Conservation (phyloP, 768 basidiomycete species). For the Holtermanniella nyarrowii region DNA sequence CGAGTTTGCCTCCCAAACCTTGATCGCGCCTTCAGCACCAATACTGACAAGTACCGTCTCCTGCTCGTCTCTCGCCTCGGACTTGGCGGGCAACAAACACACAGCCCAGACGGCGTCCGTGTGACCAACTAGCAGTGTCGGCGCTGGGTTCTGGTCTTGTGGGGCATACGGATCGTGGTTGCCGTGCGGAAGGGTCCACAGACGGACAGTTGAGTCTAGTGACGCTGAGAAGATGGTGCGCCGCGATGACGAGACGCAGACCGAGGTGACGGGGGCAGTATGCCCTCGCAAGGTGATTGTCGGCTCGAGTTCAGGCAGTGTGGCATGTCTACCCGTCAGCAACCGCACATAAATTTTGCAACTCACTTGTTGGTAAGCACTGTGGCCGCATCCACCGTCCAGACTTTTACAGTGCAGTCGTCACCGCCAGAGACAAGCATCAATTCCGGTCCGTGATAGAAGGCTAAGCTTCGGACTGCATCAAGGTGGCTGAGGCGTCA, state of each 20-base stretch:
- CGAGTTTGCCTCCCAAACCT: constrained; percentile 92
- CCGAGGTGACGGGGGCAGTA: constrained; percentile 75
- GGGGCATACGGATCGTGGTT: constrained; percentile 83
- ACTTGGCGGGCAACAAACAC: constrained; percentile 53
- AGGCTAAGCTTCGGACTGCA: constrained; percentile 77
- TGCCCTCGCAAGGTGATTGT: constrained; percentile 89
- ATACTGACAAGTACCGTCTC: constrained; percentile 70
- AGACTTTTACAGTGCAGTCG: constrained; percentile 90
- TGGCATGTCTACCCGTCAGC: not conserved
- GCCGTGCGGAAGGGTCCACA: constrained; percentile 71
- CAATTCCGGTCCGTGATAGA: constrained; percentile 63
- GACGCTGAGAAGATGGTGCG: constrained; percentile 81
- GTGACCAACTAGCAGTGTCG: constrained; percentile 77
- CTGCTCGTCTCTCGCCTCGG: constrained; percentile 45
- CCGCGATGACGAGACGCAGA: constrained; percentile 52
- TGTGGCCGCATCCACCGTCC: constrained; percentile 72
- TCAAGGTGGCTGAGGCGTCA: constrained; percentile 89
- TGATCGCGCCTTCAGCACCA: constrained; percentile 81
- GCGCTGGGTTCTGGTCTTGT: constrained; percentile 66
- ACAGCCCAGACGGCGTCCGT: constrained; percentile 97
- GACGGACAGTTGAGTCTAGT: constrained; percentile 80
- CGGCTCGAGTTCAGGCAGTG: constrained; percentile 64
- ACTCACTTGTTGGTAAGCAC: constrained; percentile 70
- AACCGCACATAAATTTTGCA: not conserved
- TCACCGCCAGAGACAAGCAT: constrained; percentile 88